phyloP scores from a whole-genome alignment of 768 basidiomycete species.

The Aureoboletus auriporus region DNA sequence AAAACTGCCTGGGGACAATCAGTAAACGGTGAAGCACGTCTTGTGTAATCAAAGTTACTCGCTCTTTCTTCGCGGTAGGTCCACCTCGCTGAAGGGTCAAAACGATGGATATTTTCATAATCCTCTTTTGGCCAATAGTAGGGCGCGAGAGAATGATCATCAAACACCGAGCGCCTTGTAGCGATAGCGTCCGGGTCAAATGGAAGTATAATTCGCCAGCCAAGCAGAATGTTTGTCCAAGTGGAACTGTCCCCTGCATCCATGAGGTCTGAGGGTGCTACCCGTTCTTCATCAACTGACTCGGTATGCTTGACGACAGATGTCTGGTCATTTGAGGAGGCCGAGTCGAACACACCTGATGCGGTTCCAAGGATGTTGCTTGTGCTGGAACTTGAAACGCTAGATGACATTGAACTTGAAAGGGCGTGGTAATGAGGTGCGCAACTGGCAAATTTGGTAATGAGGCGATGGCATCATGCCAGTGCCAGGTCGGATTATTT shows the following conservation, averaged over 20 bases:
- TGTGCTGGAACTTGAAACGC: not conserved
- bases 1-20: conserved; percentile 32
- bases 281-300: not conserved
- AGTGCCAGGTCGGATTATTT: too few relatives aligned
- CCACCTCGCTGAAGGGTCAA: conserved; percentile 57
- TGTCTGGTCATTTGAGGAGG: not conserved
- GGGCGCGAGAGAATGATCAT: conserved; percentile 42
- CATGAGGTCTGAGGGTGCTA: conserved; percentile 2
- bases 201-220: not conserved
- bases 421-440: not conserved
- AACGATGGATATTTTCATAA: conserved; percentile 55
- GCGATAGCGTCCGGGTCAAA: conserved; percentile 36
- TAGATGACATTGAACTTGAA: not conserved
- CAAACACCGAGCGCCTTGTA: conserved; percentile 51
- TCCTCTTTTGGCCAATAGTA: conserved; percentile 44
- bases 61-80: conserved; percentile 53
- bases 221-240: conserved; percentile 6
- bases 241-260: conserved; percentile 5
- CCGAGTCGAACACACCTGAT: not conserved
- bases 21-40: not conserved
- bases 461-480: too few relatives aligned
- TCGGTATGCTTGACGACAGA: not conserved
- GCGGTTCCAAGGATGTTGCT: not conserved
- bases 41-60: not conserved
- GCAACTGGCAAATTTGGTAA: too few relatives aligned